Conservation (phyloP, 768 basidiomycete species). For the Hysterangium stoloniferum region DNA sequence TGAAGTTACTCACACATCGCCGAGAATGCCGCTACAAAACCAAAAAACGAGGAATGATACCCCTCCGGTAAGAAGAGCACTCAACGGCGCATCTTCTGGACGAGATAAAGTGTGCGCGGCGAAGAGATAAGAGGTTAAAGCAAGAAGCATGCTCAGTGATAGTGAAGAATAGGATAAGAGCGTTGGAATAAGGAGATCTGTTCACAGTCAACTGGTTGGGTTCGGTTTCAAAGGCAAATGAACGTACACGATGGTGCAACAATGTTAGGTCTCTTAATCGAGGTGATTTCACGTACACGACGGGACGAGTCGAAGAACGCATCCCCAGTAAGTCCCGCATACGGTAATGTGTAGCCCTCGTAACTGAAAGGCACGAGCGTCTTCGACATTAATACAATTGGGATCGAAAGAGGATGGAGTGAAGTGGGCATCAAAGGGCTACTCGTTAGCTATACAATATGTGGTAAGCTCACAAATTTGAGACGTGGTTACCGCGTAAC, state of each 20-base stretch:
- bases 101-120: slow-evolving; percentile 73
- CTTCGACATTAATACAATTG: slow-evolving; percentile 31
- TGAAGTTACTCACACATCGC: slow-evolving; percentile 50
- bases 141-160: slow-evolving; percentile 74
- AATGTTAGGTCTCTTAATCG: slow-evolving; percentile 37
- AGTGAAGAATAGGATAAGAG: slow-evolving; percentile 52
- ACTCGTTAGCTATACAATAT: slow-evolving; percentile 13
- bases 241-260: slow-evolving; percentile 27
- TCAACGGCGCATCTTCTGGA: slow-evolving; percentile 66
- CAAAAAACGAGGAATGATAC: slow-evolving; percentile 76
- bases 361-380: slow-evolving; percentile 38
- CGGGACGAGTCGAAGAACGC: slow-evolving; percentile 54
- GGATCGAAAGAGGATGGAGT: slow-evolving; percentile 22
- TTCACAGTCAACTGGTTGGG: slow-evolving; percentile 28
- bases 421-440: slow-evolving; percentile 13
- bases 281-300: slow-evolving; percentile 49
- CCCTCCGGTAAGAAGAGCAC: slow-evolving; percentile 68
- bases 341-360: slow-evolving; percentile 50
- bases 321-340: slow-evolving; percentile 70
- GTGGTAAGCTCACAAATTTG: no score
- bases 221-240: not conserved
- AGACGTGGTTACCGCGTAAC: not conserved
- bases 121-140: slow-evolving; percentile 77
- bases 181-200: slow-evolving; percentile 69
- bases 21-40: slow-evolving; percentile 76